Evolutionary conservation across 108 stramenopile genomes (phyloP).

Genomic region (Epithemia pelagica): DNA sequence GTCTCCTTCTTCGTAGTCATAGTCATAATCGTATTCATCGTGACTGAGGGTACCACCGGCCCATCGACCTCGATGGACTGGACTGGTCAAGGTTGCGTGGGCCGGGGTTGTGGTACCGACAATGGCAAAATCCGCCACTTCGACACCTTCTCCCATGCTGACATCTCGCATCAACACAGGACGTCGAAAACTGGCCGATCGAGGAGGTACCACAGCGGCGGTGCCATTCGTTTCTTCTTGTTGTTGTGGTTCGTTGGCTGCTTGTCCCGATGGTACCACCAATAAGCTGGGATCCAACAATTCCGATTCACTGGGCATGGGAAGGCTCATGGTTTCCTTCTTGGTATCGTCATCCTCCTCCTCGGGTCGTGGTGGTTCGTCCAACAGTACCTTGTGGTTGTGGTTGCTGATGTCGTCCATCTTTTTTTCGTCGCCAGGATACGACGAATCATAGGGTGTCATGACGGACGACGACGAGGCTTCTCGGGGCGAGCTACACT

Average conservation of each 20-base stretch:
- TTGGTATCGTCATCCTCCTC: too few species aligned
- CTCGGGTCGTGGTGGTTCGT: too few species aligned
- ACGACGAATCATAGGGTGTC: neutral
- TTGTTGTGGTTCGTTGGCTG: neutral
- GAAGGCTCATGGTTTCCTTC: too few species aligned
- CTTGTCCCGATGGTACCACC: neutral
- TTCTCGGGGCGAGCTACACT: too few species aligned
- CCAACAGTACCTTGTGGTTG: too few species aligned
- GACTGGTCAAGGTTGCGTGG: neutral
- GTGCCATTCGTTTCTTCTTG: too few species aligned
- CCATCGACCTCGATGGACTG: neutral
- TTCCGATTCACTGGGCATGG: neutral
- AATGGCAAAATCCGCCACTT: conserved; percentile 16
- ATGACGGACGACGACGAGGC: neutral
- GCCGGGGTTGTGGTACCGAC: neutral
- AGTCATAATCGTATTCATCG: neutral
- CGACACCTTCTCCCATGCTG: conserved; percentile 39
- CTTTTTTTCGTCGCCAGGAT: too few species aligned
- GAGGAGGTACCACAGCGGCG: neutral
- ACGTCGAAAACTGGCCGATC: neutral
- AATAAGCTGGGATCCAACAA: neutral
- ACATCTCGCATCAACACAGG: conserved; percentile 22
- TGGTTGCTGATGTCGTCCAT: too few species aligned
- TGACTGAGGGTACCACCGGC: neutral
- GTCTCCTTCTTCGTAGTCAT: conserved; percentile 9